A percentile compares a stretch with the other conserved stretches of the same genome.
Evolutionary conservation across 1,284 basidiomycete genomes (phyloP).

Genomic region (Vanrija pseudolonga): DNA sequence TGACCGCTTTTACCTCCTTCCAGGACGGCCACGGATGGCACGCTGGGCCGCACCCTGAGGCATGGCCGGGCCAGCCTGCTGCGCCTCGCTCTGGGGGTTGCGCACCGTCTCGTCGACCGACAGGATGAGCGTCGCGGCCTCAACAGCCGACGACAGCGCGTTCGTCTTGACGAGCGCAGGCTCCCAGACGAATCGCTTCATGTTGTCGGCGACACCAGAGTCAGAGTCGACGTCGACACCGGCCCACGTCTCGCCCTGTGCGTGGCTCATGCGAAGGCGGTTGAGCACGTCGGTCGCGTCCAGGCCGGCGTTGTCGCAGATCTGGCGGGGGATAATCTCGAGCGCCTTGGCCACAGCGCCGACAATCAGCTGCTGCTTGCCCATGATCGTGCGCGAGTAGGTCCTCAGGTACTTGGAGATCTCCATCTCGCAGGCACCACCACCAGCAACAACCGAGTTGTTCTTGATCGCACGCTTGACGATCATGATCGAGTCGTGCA

Average conservation of each 20-base stretch:
- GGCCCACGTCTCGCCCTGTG: conserved; percentile 77
- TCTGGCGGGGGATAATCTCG: conserved; percentile 95
- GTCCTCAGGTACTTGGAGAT: conserved; percentile 88
- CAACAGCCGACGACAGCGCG: conserved; percentile 88
- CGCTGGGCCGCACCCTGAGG: conserved; percentile 78
- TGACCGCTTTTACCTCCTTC: conserved; percentile 1
- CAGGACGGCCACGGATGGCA: conserved; percentile 67
- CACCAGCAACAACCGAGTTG: conserved; percentile 93
- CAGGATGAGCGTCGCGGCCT: conserved; percentile 92
- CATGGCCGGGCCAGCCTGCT: conserved; percentile 67
- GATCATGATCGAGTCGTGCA: conserved; percentile 99
- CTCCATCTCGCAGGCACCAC: conserved; percentile 99
- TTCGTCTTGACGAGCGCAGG: conserved; percentile 93
- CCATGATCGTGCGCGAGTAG: conserved; percentile 86
- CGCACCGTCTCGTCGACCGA: conserved; percentile 93
- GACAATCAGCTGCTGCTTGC: conserved; percentile 93
- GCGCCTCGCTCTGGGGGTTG: conserved; percentile 80
- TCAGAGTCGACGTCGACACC: conserved; percentile 95
- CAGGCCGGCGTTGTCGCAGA: conserved; percentile 96
- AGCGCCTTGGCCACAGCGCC: conserved; percentile 95
- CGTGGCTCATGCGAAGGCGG: conserved; percentile 95
- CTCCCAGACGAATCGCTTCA: conserved; percentile 98
- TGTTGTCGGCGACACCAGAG: conserved; percentile 81
- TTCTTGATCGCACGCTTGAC: conserved; percentile 96
- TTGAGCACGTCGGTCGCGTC: conserved; percentile 98